These are phyloP conservation scores for Phallus indusiatus DNA, from an alignment of 768 basidiomycete species.

Conservation along the genomic window DNA sequence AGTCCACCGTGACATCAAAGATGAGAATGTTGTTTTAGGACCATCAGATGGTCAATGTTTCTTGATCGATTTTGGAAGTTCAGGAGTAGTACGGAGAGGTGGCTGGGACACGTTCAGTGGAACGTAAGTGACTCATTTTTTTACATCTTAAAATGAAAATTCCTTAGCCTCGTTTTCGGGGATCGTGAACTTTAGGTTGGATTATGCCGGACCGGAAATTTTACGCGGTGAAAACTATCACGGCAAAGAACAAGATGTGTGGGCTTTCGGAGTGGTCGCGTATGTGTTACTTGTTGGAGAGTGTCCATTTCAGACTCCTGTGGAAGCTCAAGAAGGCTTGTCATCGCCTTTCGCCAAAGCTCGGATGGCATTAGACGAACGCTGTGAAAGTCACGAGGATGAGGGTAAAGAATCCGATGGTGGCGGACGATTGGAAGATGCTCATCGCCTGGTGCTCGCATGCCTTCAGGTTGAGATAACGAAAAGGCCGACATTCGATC, in stretches of 20 bases:
- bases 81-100: constrained; percentile 69
- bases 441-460: constrained; percentile 70
- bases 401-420: constrained; percentile 77
- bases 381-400: constrained; percentile 66
- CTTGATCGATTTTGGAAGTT: constrained; percentile 95
- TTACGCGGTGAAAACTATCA: constrained; percentile 89
- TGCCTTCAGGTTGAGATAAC: constrained; percentile 75
- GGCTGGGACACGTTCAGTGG: constrained; percentile 92
- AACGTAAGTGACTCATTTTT: constrained; percentile 59
- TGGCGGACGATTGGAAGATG: constrained; percentile 77
- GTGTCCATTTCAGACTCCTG: constrained; percentile 85
- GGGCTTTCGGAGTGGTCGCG: constrained; percentile 95
- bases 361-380: constrained; percentile 67
- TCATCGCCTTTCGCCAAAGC: constrained; percentile 66
- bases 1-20: constrained; percentile 98
- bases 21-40: constrained; percentile 88
- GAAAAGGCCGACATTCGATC: constrained; percentile 80
- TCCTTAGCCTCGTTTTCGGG: constrained; percentile 12
- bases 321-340: constrained; percentile 83
- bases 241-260: constrained; percentile 96
- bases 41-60: constrained; percentile 67
- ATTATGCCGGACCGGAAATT: constrained; percentile 96
- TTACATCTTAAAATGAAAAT: background rate
- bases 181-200: constrained; percentile 41
- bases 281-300: constrained; percentile 91